These are phyloP conservation scores for Lepidopterella palustris DNA, from an alignment of 495 filamentous ascomycete species.

Conservation along the genomic window DNA sequence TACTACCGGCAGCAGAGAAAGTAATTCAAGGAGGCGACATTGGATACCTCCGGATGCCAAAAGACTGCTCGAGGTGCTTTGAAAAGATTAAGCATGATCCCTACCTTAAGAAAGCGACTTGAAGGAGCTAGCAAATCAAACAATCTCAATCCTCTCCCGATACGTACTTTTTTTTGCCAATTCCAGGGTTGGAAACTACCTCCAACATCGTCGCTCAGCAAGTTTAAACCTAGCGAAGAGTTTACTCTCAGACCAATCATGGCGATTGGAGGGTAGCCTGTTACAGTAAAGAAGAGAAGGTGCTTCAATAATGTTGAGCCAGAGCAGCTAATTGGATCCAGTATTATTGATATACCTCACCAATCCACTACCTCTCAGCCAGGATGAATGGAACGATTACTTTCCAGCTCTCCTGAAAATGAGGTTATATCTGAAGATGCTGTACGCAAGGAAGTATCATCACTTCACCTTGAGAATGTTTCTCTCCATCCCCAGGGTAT, in stretches of 20 bases:
- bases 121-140: constrained; percentile 8
- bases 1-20: constrained; percentile 3
- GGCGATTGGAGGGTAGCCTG: neutral
- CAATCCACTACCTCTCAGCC: neutral
- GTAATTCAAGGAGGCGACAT: constrained; percentile 7
- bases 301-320: neutral
- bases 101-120: constrained; percentile 15
- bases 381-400: constrained; percentile 22
- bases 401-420: constrained; percentile 25
- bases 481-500: neutral
- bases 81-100: constrained; percentile 15
- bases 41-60: constrained; percentile 13
- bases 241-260: neutral
- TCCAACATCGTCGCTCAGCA: neutral
- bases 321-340: neutral
- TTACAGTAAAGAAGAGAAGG: neutral
- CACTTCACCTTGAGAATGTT: neutral
- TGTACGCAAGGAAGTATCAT: constrained; percentile 6
- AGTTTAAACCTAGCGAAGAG: neutral
- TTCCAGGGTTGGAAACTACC: constrained; percentile 19
- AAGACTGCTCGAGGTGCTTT: constrained; percentile 17
- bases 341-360: neutral
- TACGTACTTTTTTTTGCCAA: constrained; percentile 27
- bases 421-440: constrained; percentile 21
- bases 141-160: constrained; percentile 10